Percentiles rank a stretch among this genome's conserved stretches.
Evolutionary conservation across 108 stramenopile species (phyloP).

Genomic region (Nitzschia sp.): DNA sequence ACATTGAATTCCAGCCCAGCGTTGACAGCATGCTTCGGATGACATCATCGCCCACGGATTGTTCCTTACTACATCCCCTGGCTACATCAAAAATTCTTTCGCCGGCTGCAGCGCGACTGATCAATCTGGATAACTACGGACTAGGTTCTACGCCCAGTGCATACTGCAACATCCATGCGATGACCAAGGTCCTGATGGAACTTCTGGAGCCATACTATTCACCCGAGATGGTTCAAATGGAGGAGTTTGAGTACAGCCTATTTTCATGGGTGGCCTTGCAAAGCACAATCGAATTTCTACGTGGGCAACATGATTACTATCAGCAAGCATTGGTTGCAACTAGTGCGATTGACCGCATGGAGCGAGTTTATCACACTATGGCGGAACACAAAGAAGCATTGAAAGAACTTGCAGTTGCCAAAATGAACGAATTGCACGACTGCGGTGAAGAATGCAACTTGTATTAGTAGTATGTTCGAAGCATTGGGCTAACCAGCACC

Average conservation of each 20-base stretch:
- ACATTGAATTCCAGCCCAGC: constrained; percentile 7
- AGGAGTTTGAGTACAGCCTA: constrained; percentile 59
- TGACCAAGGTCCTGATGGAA: constrained; percentile 43
- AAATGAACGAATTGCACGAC: constrained; percentile 52
- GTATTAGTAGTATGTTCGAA: constrained; percentile 46
- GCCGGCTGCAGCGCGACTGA: background rate
- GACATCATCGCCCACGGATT: background rate
- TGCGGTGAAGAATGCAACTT: constrained; percentile 80
- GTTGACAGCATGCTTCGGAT: background rate
- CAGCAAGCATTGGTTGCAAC: constrained; percentile 43
- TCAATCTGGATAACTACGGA: constrained; percentile 55
- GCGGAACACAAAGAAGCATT: constrained; percentile 45
- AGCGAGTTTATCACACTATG: constrained; percentile 53
- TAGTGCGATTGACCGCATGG: constrained; percentile 55
- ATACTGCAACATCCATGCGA: constrained; percentile 44
- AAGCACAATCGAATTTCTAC: constrained; percentile 32
- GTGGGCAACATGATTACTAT: constrained; percentile 37
- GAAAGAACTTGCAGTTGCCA: constrained; percentile 37
- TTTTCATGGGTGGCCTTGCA: constrained; percentile 59
- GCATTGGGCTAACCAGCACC: no score
- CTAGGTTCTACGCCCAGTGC: constrained; percentile 41
- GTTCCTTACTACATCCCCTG: background rate
- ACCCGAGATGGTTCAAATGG: constrained; percentile 39
- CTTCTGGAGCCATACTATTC: constrained; percentile 57
- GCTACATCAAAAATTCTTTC: constrained; percentile 14